Conservation (phyloP, 306 rosid genomes). For the Quercus rubra region DNA sequence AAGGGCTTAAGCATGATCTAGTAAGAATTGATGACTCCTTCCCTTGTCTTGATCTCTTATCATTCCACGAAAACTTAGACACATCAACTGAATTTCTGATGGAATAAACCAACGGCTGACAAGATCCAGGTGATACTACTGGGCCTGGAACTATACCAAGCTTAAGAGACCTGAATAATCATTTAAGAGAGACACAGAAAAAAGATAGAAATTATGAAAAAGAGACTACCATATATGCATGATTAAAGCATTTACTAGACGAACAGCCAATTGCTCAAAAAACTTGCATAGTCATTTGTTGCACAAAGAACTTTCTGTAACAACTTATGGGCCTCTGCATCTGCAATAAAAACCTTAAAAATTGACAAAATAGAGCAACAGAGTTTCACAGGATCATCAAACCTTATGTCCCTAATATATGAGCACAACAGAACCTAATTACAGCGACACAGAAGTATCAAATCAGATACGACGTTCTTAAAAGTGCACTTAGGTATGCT, state of each 20-base stretch:
- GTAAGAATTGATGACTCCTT: conserved; percentile 87
- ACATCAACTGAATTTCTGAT: conserved; percentile 73
- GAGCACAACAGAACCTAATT: neutral
- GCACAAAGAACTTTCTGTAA: neutral
- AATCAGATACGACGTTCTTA: conserved; percentile 1
- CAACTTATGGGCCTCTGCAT: neutral
- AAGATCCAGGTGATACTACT: conserved; percentile 54
- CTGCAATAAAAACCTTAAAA: neutral
- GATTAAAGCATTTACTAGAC: conserved; percentile 13
- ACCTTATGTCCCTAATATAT: neutral
- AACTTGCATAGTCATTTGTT: neutral
- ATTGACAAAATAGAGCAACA: neutral
- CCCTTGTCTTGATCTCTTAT: conserved; percentile 96
- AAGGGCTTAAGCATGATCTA: conserved; percentile 90
- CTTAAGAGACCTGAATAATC: conserved; percentile 76
- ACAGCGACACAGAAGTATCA: neutral
- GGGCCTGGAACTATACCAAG: conserved; percentile 86
- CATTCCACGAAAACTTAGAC: conserved; percentile 83
- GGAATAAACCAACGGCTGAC: conserved; percentile 67
- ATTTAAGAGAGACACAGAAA: conserved; percentile 15
- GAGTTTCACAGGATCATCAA: neutral
- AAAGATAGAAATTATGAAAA: conserved; percentile 1
- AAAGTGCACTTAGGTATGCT: neutral
- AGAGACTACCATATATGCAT: neutral
- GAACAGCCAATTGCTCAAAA: neutral